These are phyloP conservation scores for Exophiala sp. DNA, from an alignment of 2,329 filamentous ascomycete genomes.

Conservation along the genomic window DNA sequence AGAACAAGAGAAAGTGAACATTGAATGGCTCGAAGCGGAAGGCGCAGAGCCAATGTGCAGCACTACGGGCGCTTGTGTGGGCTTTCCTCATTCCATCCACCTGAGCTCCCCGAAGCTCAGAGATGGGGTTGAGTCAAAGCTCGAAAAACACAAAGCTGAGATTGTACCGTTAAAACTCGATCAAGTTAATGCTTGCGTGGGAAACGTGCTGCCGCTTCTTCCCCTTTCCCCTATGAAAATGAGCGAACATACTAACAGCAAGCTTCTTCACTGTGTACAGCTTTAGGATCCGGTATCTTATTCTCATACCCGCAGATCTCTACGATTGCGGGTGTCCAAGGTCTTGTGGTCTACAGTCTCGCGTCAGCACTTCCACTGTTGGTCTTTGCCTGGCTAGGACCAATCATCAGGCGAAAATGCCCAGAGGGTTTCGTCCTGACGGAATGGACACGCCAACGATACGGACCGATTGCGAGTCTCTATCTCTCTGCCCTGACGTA, in stretches of 20 bases:
- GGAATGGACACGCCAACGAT: slow-evolving; percentile 78
- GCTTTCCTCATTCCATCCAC: slow-evolving; percentile 47
- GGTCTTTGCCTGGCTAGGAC: slow-evolving; percentile 67
- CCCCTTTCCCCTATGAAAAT: slow-evolving; percentile 35
- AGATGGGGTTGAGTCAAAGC: slow-evolving; percentile 28
- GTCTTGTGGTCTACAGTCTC: slow-evolving; percentile 71
- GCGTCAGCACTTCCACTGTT: slow-evolving; percentile 69
- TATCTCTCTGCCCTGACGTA: slow-evolving; percentile 72
- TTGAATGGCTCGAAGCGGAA: neutral
- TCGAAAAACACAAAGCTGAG: slow-evolving; percentile 64
- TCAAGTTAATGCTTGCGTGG: slow-evolving; percentile 99
- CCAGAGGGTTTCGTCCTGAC: slow-evolving; percentile 82
- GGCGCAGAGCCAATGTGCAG: slow-evolving; percentile 48
- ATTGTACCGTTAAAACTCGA: slow-evolving; percentile 94
- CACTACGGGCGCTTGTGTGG: slow-evolving; percentile 80
- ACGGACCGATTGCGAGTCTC: slow-evolving; percentile 64
- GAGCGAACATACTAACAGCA: slow-evolving; percentile 35
- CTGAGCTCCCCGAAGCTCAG: slow-evolving; percentile 36
- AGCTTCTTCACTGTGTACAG: slow-evolving; percentile 45
- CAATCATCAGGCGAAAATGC: slow-evolving; percentile 71
- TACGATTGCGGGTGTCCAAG: slow-evolving; percentile 74
- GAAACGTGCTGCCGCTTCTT: slow-evolving; percentile 89
- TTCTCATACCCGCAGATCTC: slow-evolving; percentile 80
- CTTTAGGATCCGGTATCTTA: slow-evolving; percentile 77
- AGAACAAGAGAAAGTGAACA: neutral